A percentile compares a stretch with the other conserved stretches of the same genome.
Evolutionary conservation across 257 asterid species (phyloP).

Genomic region (Asclepias syriaca): DNA sequence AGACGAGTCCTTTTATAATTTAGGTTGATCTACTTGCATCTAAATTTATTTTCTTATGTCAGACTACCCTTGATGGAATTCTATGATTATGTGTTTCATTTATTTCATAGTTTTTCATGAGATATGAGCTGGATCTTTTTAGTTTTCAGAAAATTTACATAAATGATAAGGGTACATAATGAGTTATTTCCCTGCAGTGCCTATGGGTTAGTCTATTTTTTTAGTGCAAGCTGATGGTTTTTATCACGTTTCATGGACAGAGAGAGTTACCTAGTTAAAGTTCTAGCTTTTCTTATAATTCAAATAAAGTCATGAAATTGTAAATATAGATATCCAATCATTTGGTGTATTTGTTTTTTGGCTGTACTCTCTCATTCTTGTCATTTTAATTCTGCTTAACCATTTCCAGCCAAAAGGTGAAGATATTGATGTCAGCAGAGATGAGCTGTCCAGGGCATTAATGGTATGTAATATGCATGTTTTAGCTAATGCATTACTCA

Average conservation of each 20-base stretch:
- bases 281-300: not conserved
- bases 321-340: not conserved
- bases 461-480: constrained; percentile 55
- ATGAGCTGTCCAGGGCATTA: constrained; percentile 77
- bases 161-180: not conserved
- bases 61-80: not conserved
- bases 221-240: not conserved
- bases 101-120: not conserved
- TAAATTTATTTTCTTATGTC: not conserved
- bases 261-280: not conserved
- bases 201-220: not conserved
- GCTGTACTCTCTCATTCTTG: constrained; percentile 8
- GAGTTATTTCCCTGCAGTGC: not conserved
- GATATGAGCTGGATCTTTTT: not conserved
- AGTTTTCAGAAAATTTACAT: not conserved
- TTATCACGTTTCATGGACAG: not conserved
- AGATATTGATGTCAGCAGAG: constrained; percentile 59
- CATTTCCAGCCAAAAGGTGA: constrained; percentile 56
- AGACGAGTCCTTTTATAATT: not conserved
- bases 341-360: not conserved
- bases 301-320: not conserved
- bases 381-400: constrained; percentile 28
- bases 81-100: not conserved
- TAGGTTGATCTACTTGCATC: not conserved
- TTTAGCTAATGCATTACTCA: not conserved